These are phyloP conservation scores for Jamesozyma piceae DNA, from an alignment of 805 yeast genomes.

Conservation along the genomic window DNA sequence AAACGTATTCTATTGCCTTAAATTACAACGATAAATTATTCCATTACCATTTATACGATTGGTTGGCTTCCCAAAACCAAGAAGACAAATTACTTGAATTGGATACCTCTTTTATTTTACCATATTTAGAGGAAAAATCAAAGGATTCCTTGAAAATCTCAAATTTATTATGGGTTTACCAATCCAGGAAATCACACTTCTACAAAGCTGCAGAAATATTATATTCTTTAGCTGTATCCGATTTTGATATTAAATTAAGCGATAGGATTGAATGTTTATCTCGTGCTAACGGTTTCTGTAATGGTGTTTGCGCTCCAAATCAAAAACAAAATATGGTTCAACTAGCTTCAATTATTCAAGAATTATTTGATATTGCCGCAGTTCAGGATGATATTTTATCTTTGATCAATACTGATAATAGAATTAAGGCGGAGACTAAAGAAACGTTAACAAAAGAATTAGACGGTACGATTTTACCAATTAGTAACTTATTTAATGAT, in stretches of 20 bases:
- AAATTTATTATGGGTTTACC: slow-evolving; percentile 79
- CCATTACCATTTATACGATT: slow-evolving; percentile 85
- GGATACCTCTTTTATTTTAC: slow-evolving; percentile 71
- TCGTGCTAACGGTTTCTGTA: slow-evolving; percentile 87
- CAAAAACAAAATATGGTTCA: slow-evolving; percentile 69
- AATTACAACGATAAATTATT: slow-evolving; percentile 71
- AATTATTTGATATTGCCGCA: slow-evolving; percentile 76
- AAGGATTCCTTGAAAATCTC: slow-evolving; percentile 61
- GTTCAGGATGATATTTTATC: slow-evolving; percentile 51
- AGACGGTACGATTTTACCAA: slow-evolving; percentile 54
- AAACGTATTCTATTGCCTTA: slow-evolving; percentile 66
- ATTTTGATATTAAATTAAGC: slow-evolving; percentile 54
- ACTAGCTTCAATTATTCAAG: slow-evolving; percentile 60
- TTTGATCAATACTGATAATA: slow-evolving; percentile 41
- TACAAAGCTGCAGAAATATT: slow-evolving; percentile 78
- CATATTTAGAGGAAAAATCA: slow-evolving; percentile 64
- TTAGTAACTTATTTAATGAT: slow-evolving; percentile 74
- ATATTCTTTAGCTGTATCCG: slow-evolving; percentile 63
- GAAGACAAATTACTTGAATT: slow-evolving; percentile 70
- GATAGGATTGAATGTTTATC: slow-evolving; percentile 82
- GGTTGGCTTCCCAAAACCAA: slow-evolving; percentile 74
- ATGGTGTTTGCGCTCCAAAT: slow-evolving; percentile 69
- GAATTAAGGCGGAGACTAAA: slow-evolving; percentile 40
- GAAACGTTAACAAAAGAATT: slow-evolving; percentile 44
- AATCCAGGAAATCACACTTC: slow-evolving; percentile 70